Base-by-base conservation (phyloP, 2,329 filamentous ascomycete species). In the Fusarium tjaetaba region DNA sequence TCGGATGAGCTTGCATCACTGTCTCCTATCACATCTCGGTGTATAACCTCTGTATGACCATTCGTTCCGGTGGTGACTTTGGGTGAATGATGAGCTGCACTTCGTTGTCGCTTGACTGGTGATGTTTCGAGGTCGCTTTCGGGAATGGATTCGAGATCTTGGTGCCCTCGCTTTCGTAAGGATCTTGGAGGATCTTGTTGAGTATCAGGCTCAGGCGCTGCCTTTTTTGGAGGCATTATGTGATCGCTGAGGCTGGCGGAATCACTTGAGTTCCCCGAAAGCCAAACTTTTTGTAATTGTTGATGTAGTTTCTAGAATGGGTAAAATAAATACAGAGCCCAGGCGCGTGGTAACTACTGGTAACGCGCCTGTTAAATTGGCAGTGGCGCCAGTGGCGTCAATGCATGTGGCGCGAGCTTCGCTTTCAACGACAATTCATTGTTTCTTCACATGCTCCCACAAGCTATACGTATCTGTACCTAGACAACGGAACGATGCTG, bases 401-500 rank as follows among this genome's bases (percentile, higher is more conserved):
- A 45, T 68, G 39, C 51, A 32, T 65, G 75, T 72, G 76, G 76
- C 75, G 73, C 70, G 68, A 77, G 76, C 76, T 78, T 43, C 39
- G 38, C 45, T 60, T 41, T 36, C 57, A 52, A 65, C 51, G 26
- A 61, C 68, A 68, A 22, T 38, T 28, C n/a, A 39, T 38, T 28
- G 22, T 48, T 26, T 13, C 10, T 53, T 53, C 46, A 69, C 57
- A 51, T 61, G 36, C 26, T 45, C 45, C 48, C 38, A 4, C 34
- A 15, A 39, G 8, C 30, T 42, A 24, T 10, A 53, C 57, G n/a
- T 36, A 34, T 22, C n/a, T 28, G 18, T 39, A 39, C 43, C 22
- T 18, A 46, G 41, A 20, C 51, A 39, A 34, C 51, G 52, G 59
- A 59, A 65, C 52, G n/a, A 78, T 68, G 67, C 88, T 90, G 86